Base-by-base conservation (phyloP, 148 eudicot genomes). In the Cornus controversa region DNA sequence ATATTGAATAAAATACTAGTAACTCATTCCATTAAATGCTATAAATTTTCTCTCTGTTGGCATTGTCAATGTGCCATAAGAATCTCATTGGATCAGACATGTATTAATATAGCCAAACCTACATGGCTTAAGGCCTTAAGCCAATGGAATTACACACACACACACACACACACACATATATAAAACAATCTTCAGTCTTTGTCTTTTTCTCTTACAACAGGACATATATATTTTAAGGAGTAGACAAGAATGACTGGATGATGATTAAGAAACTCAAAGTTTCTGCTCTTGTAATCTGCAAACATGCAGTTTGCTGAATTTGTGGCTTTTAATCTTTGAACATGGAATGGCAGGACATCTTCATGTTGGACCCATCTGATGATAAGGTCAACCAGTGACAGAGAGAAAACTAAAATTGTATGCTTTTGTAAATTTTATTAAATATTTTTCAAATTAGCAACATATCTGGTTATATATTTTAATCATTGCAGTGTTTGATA, bases 251-350 rank as follows among this genome's bases (percentile, higher is more conserved):
- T 54, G 20, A 54, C 62, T 54, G 15, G 11, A 54, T n/a, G n/a
- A n/a, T n/a, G n/a, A n/a, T n/a, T n/a, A n/a, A 54, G 62, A 54
- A 14, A 15, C 62, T 54, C 62, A 58, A 60, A 67, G 37, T 20
- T 28, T 40, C 64, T 37, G 10, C 54, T 63, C 53, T 63, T 74
- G 57, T 62, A 16, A 74, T 74, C 37, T 53, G 75, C 64, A 60
- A 34, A 58, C 23, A 20, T 31, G 34, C 34, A 31, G 4, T 31
- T 31, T 31, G 34, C 34, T 31, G 4, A 31, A 31, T 31, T 31
- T 60, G 5, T 73, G 76, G 76, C 28, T 72, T 70, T 15, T 34
- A 6, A 36, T 74, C 25, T 37, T 3, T 63, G 28, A 62, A 27
- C 65, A 8, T 63, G 69, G 64, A 69, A 57, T 58, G 2, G 37